These are phyloP conservation scores for Pilatotrama ljubarskyi DNA, from an alignment of 768 basidiomycete species.

Conservation along the genomic window DNA sequence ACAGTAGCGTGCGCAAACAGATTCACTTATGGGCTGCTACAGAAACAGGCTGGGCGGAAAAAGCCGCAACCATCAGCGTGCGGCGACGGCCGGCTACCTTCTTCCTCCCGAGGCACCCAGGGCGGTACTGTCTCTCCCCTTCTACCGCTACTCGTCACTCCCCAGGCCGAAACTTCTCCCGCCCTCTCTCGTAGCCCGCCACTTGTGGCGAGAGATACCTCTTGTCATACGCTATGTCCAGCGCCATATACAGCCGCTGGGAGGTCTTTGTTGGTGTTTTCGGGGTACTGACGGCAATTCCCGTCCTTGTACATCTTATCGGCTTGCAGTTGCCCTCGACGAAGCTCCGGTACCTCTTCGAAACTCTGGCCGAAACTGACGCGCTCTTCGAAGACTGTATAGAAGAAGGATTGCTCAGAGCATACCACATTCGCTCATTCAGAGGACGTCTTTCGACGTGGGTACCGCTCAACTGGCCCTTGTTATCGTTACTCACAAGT, in stretches of 20 bases:
- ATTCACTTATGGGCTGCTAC: too few relatives aligned
- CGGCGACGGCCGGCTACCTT: too few relatives aligned
- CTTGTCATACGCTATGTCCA: background rate
- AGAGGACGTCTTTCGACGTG: background rate
- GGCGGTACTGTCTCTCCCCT: too few relatives aligned
- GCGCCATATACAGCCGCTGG: background rate
- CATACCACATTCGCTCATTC: background rate
- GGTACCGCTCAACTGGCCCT: too few relatives aligned
- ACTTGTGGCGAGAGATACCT: too few relatives aligned
- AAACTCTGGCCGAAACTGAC: background rate
- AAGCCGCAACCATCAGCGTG: too few relatives aligned
- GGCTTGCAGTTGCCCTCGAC: background rate
- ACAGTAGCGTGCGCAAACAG: too few relatives aligned
- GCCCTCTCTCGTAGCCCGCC: too few relatives aligned
- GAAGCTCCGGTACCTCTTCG: background rate
- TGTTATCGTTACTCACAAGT: background rate
- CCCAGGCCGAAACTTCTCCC: too few relatives aligned
- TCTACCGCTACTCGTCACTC: too few relatives aligned
- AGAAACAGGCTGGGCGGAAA: too few relatives aligned
- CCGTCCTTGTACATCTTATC: background rate
- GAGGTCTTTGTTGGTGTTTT: background rate
- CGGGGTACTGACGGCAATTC: background rate
- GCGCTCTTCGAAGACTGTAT: background rate
- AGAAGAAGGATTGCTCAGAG: background rate
- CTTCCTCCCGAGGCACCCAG: too few relatives aligned